These are phyloP conservation scores for Symbiotaphrina buchneri DNA, from an alignment of 495 filamentous ascomycete genomes.

Conservation along the genomic window DNA sequence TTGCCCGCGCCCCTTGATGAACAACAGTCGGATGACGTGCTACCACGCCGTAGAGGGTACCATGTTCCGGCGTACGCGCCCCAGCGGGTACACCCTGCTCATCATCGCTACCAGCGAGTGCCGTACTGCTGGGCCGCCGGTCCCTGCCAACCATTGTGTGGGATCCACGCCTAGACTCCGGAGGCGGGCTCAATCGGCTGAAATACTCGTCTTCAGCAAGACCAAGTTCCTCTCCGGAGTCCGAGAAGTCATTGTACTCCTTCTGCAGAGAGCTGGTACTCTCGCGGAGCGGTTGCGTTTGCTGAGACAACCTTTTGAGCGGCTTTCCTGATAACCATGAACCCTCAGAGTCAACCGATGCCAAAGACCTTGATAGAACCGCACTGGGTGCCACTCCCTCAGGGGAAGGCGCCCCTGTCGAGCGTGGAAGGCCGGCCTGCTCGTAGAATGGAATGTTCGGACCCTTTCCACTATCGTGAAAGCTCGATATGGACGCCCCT, in stretches of 20 bases:
- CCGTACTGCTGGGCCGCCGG: slow-evolving; percentile 17
- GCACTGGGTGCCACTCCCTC: slow-evolving; percentile 13
- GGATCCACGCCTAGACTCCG: slow-evolving; percentile 10
- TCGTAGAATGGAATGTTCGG: background rate
- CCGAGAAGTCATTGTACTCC: slow-evolving; percentile 19
- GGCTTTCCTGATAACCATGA: slow-evolving; percentile 74
- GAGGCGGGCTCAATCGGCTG: slow-evolving; percentile 25
- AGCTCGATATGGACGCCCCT: background rate
- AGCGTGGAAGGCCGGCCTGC: slow-evolving; percentile 9
- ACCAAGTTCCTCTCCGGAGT: slow-evolving; percentile 34
- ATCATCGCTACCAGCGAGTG: slow-evolving; percentile 12
- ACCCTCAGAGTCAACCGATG: slow-evolving; percentile 74
- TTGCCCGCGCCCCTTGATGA: slow-evolving; percentile 26
- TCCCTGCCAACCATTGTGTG: slow-evolving; percentile 9
- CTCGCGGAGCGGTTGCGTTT: slow-evolving; percentile 18
- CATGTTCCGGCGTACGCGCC: background rate
- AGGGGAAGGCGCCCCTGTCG: slow-evolving; percentile 11
- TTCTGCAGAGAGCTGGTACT: slow-evolving; percentile 22
- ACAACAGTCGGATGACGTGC: slow-evolving; percentile 32
- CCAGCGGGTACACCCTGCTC: slow-evolving; percentile 5
- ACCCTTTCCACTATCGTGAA: background rate
- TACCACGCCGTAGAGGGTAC: slow-evolving; percentile 26
- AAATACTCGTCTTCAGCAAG: slow-evolving; percentile 44
- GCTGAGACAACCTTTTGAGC: slow-evolving; percentile 26
- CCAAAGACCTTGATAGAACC: slow-evolving; percentile 47